Evolutionary conservation across 129 eudicot genomes (phyloP).

Genomic region (Flaveria robusta): DNA sequence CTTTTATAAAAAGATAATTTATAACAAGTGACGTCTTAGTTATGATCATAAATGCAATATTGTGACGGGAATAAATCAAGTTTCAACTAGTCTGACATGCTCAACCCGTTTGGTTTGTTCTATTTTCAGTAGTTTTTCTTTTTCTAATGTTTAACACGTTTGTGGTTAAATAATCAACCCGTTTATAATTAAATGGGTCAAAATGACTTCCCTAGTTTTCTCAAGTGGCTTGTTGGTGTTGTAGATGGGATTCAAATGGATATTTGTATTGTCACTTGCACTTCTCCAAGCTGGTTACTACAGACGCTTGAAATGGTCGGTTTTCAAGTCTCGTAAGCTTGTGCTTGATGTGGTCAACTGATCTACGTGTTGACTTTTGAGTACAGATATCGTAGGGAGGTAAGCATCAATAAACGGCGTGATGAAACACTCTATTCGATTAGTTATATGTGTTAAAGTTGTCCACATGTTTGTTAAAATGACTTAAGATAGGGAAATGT

Average conservation of each 20-base stretch:
- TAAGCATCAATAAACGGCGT: constrained; percentile 21
- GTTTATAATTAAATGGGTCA: background rate
- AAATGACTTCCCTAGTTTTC: background rate
- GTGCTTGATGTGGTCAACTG: constrained; percentile 84
- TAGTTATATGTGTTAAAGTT: constrained; percentile 20
- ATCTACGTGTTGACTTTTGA: constrained; percentile 1
- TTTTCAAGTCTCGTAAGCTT: constrained; percentile 72
- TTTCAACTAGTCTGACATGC: too few species aligned
- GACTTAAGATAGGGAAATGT: background rate
- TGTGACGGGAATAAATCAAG: too few species aligned
- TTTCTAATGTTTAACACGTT: background rate
- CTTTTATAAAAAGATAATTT: too few species aligned
- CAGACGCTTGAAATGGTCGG: constrained; percentile 78
- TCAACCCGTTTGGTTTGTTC: background rate
- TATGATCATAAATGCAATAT: background rate
- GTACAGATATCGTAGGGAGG: constrained; percentile 1
- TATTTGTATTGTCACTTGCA: constrained; percentile 71
- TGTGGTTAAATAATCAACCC: background rate
- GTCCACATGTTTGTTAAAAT: background rate
- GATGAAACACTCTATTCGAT: background rate
- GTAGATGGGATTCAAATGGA: constrained; percentile 94
- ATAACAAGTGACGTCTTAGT: background rate
- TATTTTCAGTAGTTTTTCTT: background rate
- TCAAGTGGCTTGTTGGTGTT: background rate
- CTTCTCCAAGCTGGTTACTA: constrained; percentile 73